phyloP scores from a whole-genome alignment of 352 stramenopile species.

The Blastocystis sp. region DNA sequence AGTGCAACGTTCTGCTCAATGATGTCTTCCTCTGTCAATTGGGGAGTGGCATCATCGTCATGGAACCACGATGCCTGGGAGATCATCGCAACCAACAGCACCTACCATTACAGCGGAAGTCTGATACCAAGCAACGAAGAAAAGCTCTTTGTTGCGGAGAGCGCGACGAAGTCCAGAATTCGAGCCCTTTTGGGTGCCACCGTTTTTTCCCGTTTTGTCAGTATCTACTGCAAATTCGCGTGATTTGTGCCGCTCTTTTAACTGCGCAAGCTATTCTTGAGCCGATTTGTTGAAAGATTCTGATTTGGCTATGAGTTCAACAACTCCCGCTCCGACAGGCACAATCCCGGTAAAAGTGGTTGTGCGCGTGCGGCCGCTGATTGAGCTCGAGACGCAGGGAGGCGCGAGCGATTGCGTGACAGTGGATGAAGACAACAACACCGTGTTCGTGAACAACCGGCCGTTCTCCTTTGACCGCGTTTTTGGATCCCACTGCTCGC shows the following conservation, averaged over 20 bases:
- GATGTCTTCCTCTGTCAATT: slow-evolving; percentile 36
- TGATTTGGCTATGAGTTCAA: slow-evolving; percentile 2
- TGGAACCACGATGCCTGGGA: slow-evolving; percentile 45
- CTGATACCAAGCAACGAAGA: too few species aligned
- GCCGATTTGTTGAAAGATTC: neutral
- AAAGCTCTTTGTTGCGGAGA: too few species aligned
- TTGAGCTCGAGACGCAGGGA: slow-evolving; percentile 27
- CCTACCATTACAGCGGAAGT: too few species aligned
- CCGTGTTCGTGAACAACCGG: slow-evolving; percentile 40
- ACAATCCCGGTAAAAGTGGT: slow-evolving; percentile 65
- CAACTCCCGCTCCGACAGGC: neutral
- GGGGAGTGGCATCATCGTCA: neutral
- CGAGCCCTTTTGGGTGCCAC: too few species aligned
- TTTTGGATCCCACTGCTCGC: slow-evolving; percentile 68
- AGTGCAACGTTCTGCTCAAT: slow-evolving; percentile 16
- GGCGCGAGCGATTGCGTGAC: slow-evolving; percentile 24
- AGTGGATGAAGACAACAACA: slow-evolving; percentile 38
- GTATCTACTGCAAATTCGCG: too few species aligned
- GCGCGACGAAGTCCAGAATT: too few species aligned
- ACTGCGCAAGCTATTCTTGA: neutral
- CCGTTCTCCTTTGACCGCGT: slow-evolving; percentile 70
- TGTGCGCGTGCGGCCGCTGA: slow-evolving; percentile 66
- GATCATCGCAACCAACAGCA: neutral
- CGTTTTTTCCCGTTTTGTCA: too few species aligned
- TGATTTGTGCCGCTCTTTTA: too few species aligned